A percentile compares a stretch with the other conserved stretches of the same genome.
Conservation (phyloP, 2,329 filamentous ascomycete genomes). For the Blumeria hordei region DNA sequence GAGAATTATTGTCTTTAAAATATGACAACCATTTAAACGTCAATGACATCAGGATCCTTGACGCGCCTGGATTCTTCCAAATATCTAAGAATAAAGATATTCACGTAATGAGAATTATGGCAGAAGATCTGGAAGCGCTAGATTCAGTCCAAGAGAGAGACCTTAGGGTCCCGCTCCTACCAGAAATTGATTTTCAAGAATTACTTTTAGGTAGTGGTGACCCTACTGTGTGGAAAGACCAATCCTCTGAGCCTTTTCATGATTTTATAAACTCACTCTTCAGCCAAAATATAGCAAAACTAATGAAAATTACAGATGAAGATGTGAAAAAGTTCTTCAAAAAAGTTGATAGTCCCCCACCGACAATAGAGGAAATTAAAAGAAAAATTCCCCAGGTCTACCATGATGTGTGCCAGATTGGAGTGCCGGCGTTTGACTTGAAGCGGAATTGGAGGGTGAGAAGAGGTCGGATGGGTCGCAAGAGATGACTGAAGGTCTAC, state of each 20-base stretch:
- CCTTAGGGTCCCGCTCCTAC: background rate
- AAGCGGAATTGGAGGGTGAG: too few species aligned
- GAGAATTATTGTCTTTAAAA: background rate
- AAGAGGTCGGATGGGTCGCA: too few species aligned
- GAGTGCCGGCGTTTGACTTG: too few species aligned
- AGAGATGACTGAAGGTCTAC: too few species aligned
- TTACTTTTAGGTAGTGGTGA: background rate
- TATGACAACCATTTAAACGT: background rate
- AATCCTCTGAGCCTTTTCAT: background rate
- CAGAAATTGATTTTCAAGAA: background rate
- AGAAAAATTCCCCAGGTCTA: background rate
- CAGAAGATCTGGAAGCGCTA: background rate
- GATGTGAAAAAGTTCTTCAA: background rate
- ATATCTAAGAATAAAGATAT: background rate
- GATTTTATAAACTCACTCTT: background rate
- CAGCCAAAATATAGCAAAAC: background rate
- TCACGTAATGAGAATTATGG: background rate
- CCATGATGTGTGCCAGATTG: too few species aligned
- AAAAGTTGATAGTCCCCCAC: background rate
- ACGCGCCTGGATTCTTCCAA: background rate
- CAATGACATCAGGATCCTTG: background rate
- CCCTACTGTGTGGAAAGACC: background rate
- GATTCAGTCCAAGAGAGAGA: background rate
- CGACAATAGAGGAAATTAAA: background rate
- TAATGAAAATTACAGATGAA: background rate